Evolutionary conservation across 129 eudicot species (phyloP).

Genomic region (Kitagawia praeruptora): DNA sequence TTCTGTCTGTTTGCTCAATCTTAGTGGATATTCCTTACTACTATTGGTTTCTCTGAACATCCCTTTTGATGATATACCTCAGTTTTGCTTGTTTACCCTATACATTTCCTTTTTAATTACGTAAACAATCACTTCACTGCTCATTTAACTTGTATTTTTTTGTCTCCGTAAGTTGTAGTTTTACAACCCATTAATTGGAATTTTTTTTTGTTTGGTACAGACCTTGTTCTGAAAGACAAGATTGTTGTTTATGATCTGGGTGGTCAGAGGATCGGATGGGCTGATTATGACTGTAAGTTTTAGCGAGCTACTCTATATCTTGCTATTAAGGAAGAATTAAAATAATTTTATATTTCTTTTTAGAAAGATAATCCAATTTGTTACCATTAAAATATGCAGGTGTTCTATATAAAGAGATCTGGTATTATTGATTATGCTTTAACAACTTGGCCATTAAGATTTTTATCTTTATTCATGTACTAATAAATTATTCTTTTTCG

Average conservation of each 20-base stretch:
- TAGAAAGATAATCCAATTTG: neutral
- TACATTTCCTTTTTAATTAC: neutral
- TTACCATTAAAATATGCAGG: neutral
- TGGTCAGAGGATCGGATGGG: slow-evolving; percentile 93
- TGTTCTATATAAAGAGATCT: neutral
- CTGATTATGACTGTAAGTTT: slow-evolving; percentile 81
- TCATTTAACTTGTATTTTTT: neutral
- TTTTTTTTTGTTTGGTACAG: slow-evolving; percentile 30
- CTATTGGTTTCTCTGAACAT: neutral
- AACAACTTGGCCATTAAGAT: neutral
- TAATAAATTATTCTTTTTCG: neutral
- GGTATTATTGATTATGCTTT: neutral
- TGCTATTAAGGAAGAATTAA: neutral
- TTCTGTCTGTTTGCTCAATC: neutral
- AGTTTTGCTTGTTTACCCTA: neutral
- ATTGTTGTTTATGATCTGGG: slow-evolving; percentile 84
- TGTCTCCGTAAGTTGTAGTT: neutral
- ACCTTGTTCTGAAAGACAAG: slow-evolving; percentile 83
- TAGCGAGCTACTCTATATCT: neutral
- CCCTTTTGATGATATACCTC: neutral
- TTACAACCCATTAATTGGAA: neutral
- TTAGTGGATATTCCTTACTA: neutral
- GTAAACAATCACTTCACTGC: neutral
- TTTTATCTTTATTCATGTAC: neutral
- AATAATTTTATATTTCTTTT: neutral